Conservation (phyloP, 2,329 filamentous ascomycete genomes). For the Penicillium sp. region DNA sequence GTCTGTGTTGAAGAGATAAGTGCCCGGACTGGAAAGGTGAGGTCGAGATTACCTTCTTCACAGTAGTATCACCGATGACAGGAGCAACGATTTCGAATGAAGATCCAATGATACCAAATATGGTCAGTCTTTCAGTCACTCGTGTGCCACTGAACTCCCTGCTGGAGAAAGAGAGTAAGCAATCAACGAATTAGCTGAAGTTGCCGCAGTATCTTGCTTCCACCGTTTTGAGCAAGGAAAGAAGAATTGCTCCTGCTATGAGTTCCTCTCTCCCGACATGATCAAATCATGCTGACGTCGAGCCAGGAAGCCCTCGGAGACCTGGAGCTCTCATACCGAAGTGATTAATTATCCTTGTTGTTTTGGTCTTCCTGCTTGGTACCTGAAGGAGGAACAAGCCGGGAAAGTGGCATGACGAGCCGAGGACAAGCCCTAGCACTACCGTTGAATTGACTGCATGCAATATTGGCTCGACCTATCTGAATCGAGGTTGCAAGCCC, state of each 20-base stretch:
- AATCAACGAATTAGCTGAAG: background rate
- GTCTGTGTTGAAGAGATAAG: background rate
- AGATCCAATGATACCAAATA: background rate
- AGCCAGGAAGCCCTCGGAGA: conserved; percentile 19
- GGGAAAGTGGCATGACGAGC: conserved; percentile 4
- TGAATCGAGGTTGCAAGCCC: conserved; percentile 5
- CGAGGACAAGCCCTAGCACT: conserved; percentile 12
- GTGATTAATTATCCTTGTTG: background rate
- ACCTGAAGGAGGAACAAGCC: background rate
- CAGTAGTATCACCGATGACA: background rate
- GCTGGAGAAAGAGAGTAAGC: background rate
- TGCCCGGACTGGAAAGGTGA: accelerated
- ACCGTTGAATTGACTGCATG: conserved; percentile 24
- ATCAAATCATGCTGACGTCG: conserved; percentile 37
- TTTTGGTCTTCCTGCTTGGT: background rate
- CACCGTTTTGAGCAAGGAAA: background rate
- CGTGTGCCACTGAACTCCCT: background rate
- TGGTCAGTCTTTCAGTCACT: background rate
- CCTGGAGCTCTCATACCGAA: background rate
- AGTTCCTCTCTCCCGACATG: background rate
- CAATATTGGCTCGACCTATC: conserved; percentile 16
- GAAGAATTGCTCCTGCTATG: background rate
- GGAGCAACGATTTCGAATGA: background rate
- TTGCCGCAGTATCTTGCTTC: background rate
- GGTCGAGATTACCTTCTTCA: background rate